These are phyloP conservation scores for Clonostachys sp. DNA, from an alignment of 2,329 filamentous ascomycete genomes.

Conservation along the genomic window DNA sequence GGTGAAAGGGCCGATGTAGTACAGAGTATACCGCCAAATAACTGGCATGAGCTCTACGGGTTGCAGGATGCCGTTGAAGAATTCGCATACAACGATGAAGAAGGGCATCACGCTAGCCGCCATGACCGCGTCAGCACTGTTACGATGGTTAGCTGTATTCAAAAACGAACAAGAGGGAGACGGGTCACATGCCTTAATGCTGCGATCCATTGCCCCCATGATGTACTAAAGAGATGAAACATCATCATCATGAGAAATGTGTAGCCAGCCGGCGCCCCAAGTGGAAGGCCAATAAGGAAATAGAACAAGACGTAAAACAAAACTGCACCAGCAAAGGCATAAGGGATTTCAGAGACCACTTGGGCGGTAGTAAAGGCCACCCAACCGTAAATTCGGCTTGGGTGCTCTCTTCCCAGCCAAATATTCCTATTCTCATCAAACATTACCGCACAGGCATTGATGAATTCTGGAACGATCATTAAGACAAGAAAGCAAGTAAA, in stretches of 20 bases:
- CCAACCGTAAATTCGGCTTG: constrained; percentile 65
- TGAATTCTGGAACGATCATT: constrained; percentile 66
- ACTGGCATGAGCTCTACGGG: constrained; percentile 44
- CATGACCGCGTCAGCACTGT: constrained; percentile 40
- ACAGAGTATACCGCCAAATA: constrained; percentile 71
- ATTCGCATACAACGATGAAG: constrained; percentile 68
- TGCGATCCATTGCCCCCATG: constrained; percentile 61
- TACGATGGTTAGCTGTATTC: constrained; percentile 69
- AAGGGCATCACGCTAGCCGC: constrained; percentile 22
- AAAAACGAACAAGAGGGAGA: constrained; percentile 54
- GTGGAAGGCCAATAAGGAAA: constrained; percentile 65
- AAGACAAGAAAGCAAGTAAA: constrained; percentile 67
- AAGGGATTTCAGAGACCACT: constrained; percentile 63
- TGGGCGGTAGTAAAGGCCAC: constrained; percentile 61
- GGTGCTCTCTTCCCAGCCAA: constrained; percentile 64
- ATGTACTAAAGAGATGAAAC: constrained; percentile 65
- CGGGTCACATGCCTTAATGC: constrained; percentile 75
- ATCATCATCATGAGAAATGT: constrained; percentile 70
- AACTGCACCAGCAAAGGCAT: constrained; percentile 50
- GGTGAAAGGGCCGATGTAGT: constrained; percentile 61
- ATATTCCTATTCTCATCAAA: constrained; percentile 67
- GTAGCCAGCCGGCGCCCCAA: constrained; percentile 52
- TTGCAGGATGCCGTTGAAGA: constrained; percentile 60
- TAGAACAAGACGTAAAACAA: constrained; percentile 63
- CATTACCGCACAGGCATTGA: constrained; percentile 67